Evolutionary conservation across 148 eudicot genomes (phyloP), one percentile per base, ranked within the genome.

Genomic region (Cornus controversa): DNA sequence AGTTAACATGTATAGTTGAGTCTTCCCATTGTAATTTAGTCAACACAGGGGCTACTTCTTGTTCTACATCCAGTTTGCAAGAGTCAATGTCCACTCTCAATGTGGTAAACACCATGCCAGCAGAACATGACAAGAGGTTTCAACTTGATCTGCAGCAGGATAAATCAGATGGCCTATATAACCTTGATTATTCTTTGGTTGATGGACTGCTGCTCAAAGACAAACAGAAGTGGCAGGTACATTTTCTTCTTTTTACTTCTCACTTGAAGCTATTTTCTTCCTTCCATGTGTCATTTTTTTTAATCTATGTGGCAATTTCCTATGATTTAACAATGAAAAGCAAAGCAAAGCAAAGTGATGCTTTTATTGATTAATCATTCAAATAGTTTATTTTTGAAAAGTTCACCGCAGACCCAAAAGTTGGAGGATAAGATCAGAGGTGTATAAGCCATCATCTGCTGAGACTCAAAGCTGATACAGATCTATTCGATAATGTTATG

Each of bases 1-100:
- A 96, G 82, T 83, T 96, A 85, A 83, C 98, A 24, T 87, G 86
- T 72, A 92, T 81, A 82, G 86, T 96, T 81, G 91, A 85, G 54
- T 76, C 89, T 37, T 83, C 90, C 1, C 78, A 80, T 74, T 76
- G 81, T 75, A 85, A 82, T 69, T 40, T 75, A 29, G 80, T 79
- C 70, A 82, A 72, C 64, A 69, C 82, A 77, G 80, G 76, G 72
- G 47, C 71, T 62, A 76, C 84, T 79, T 69, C 81, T 71, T 81
- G 82, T 76, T 71, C 87, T 75, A 74, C 70, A 69, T 75, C 83
- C 67, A 69, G 76, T 75, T 64, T 76, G 66, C 82, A 83, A 31
- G 89, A 87, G 66, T 77, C 86, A 25, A 72, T 73, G 34, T 69
- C 88, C 25, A 66, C 69, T 58, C 80, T 62, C 78, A 85, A 75